Conservation (phyloP, 345 rosid species). For the Camelina hispida region DNA sequence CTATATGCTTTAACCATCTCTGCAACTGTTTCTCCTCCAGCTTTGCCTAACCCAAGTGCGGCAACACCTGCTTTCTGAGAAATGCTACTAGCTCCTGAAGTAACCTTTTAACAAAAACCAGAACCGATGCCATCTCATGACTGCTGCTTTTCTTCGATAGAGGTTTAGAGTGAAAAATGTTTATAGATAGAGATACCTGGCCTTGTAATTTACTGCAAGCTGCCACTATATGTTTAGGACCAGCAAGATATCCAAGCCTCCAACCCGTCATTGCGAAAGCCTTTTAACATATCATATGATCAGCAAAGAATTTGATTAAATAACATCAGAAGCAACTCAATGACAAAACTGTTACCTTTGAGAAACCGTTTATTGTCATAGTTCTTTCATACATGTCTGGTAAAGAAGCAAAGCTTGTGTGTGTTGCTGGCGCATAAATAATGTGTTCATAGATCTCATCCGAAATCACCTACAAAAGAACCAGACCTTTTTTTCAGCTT, state of each 20-base stretch:
- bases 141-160: background rate
- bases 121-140: background rate
- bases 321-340: background rate
- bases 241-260: slow-evolving; percentile 97
- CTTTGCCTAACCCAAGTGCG: slow-evolving; percentile 90
- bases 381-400: slow-evolving; percentile 97
- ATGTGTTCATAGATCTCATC: slow-evolving; percentile 99
- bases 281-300: slow-evolving; percentile 52
- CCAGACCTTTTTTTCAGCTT: background rate
- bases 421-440: slow-evolving; percentile 88
- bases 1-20: slow-evolving; percentile 87
- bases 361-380: slow-evolving; percentile 92
- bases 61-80: slow-evolving; percentile 94
- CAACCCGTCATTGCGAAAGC: slow-evolving; percentile 99
- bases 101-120: slow-evolving; percentile 50
- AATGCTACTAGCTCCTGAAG: slow-evolving; percentile 94
- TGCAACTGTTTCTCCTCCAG: slow-evolving; percentile 87
- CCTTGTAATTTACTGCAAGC: slow-evolving; percentile 98
- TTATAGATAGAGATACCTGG: slow-evolving; percentile 60
- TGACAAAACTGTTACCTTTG: slow-evolving; percentile 64
- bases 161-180: background rate
- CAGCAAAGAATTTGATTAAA: background rate
- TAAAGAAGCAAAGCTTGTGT: slow-evolving; percentile 93
- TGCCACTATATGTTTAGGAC: slow-evolving; percentile 87
- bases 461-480: slow-evolving; percentile 66